Conservation (phyloP, 2,329 filamentous ascomycete genomes). For the Nothomitra cinnamomea region DNA sequence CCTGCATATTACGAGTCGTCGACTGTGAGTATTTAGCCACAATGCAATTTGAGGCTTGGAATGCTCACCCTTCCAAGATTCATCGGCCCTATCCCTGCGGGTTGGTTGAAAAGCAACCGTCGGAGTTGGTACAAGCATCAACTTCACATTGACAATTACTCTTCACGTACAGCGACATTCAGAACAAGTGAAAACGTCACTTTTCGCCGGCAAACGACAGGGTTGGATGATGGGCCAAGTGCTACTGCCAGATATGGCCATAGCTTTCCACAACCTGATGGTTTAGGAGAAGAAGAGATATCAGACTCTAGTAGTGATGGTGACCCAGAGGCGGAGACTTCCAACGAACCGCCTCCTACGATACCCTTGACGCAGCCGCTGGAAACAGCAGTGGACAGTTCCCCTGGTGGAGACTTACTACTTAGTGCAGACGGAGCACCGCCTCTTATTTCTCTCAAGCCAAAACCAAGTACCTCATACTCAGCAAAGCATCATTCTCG, state of each 20-base stretch:
- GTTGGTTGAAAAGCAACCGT: constrained; percentile 45
- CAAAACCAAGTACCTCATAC: background rate
- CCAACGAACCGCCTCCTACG: constrained; percentile 4
- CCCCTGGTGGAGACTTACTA: background rate
- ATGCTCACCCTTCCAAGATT: constrained; percentile 22
- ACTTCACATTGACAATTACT: constrained; percentile 26
- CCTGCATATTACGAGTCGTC: constrained; percentile 41
- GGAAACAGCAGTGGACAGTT: background rate
- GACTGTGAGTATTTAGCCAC: constrained; percentile 21
- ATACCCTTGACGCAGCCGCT: constrained; percentile 2
- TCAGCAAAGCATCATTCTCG: background rate
- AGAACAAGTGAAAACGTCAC: constrained; percentile 28
- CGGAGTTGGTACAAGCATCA: constrained; percentile 42
- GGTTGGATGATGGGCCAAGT: constrained; percentile 25
- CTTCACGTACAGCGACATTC: constrained; percentile 33
- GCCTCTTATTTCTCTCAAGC: background rate
- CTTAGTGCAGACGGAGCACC: background rate
- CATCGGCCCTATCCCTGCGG: constrained; percentile 47
- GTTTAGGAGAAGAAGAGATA: constrained; percentile 15
- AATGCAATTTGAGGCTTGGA: background rate
- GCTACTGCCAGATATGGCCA: constrained; percentile 21
- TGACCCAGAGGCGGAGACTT: background rate
- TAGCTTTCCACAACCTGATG: constrained; percentile 26
- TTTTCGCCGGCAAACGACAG: constrained; percentile 25
- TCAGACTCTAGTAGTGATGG: constrained; percentile 13